phyloP scores from a whole-genome alignment of 1,284 basidiomycete genomes.

The Boletus semigastroideus region DNA sequence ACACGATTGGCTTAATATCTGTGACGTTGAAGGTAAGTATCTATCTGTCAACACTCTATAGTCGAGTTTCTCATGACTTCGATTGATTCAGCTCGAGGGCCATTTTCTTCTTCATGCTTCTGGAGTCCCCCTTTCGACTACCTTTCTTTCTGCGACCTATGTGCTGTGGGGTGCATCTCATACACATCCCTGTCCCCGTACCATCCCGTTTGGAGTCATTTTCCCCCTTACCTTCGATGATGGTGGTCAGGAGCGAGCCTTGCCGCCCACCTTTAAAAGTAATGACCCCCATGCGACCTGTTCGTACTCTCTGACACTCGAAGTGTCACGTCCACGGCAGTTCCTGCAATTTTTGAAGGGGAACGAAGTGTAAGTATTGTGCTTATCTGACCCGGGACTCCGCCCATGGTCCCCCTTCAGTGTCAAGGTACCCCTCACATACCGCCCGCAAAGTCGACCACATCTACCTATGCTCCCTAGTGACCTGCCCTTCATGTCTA shows the following conservation, averaged over 20 bases:
- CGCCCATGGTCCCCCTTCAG: conserved; percentile 12
- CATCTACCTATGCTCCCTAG: conserved; percentile 27
- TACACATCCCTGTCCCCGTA: conserved; percentile 19
- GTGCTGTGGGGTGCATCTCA: conserved; percentile 20
- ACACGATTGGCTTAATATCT: conserved; percentile 11
- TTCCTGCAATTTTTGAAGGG: conserved; percentile 23
- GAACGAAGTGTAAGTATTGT: conserved; percentile 18
- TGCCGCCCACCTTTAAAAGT: conserved; percentile 29
- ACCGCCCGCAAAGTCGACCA: conserved; percentile 26
- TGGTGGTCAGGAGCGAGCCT: conserved; percentile 11
- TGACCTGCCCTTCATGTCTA: conserved; percentile 27
- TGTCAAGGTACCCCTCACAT: conserved; percentile 25
- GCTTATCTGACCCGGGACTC: not conserved
- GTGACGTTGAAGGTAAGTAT: conserved; percentile 27
- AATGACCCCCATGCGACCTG: conserved; percentile 11
- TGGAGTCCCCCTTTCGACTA: conserved; percentile 11
- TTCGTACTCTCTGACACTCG: conserved; percentile 28
- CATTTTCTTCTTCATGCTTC: conserved; percentile 17
- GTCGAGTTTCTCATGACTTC: conserved; percentile 1
- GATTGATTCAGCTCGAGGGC: conserved; percentile 27
- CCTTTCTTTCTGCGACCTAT: conserved; percentile 21
- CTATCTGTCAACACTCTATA: not conserved
- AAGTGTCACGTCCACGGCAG: conserved; percentile 22
- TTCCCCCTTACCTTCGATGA: conserved; percentile 30
- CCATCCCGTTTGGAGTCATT: conserved; percentile 21